Conservation (phyloP, 371 early-diverging fungal genomes). For the Dinochytrium kinnereticum region DNA sequence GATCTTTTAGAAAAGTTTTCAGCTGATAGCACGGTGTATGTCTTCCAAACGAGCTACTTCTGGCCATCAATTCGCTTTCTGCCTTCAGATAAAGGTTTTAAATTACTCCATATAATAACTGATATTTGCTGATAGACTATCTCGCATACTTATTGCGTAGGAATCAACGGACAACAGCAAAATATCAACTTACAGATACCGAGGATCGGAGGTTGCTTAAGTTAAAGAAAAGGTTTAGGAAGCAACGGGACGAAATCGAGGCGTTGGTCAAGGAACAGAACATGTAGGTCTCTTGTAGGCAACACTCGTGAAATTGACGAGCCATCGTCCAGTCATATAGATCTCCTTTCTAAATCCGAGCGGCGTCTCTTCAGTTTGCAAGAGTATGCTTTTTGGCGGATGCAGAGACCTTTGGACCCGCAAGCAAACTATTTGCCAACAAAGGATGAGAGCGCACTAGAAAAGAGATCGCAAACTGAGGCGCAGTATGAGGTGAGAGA, state of each 20-base stretch:
- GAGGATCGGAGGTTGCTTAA: constrained; percentile 43
- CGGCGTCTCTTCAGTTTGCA: constrained; percentile 40
- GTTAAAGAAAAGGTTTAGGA: constrained; percentile 29
- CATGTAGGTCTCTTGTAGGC: constrained; percentile 21
- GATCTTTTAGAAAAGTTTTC: constrained; percentile 40
- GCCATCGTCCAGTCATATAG: background rate
- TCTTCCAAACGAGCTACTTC: constrained; percentile 34
- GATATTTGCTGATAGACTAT: constrained; percentile 28
- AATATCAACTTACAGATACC: constrained; percentile 35
- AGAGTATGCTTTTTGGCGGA: constrained; percentile 47
- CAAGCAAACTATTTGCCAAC: background rate
- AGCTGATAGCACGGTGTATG: constrained; percentile 32
- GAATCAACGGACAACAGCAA: constrained; percentile 21
- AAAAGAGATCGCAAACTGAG: constrained; percentile 14
- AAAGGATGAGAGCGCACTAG: background rate
- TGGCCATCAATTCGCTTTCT: constrained; percentile 25
- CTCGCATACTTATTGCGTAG: constrained; percentile 43
- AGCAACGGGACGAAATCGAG: constrained; percentile 38
- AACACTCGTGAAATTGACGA: background rate
- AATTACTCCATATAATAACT: background rate
- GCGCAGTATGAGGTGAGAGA: constrained; percentile 3
- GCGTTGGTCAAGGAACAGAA: constrained; percentile 31
- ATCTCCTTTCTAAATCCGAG: constrained; percentile 35
- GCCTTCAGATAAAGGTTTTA: constrained; percentile 30
- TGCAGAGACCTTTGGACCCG: constrained; percentile 30